Base-by-base conservation (phyloP, 495 filamentous ascomycete species). In the Aspergillus diversus region DNA sequence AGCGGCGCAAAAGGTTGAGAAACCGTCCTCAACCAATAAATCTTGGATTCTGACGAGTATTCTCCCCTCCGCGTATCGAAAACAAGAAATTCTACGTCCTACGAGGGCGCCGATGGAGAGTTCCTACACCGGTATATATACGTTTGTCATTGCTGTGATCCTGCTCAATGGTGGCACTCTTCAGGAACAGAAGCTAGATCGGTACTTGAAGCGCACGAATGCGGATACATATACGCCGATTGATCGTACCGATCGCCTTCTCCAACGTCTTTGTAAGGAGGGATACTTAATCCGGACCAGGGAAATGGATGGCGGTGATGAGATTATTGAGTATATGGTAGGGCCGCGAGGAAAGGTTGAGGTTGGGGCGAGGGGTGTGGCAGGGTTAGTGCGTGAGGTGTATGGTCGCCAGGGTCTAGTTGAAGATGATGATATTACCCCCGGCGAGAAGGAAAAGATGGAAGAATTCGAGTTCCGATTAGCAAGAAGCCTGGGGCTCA, bases 281-380 rank as follows among this genome's bases (percentile, higher is more conserved):
- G 91, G 91, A 0, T 99, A 98, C 69, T 75, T 99, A 2, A 79
- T 90, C 32, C 90, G 85, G 60, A 81, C 87, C n/a, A 82, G 84
- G 52, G 90, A 93, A 56, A 78, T 80, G 70, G 84, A 84, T 37
- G 78, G 81, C 1, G 89, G 87, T n/a, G 90, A 93, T 21, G 92
- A 96, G 60, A 73, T 82, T 5, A 82, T 91, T 9, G 90, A 89
- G 55, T 97, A 87, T 78, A 84, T 89, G 61, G 83, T 96, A 32
- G 93, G 92, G 4, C 89, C 91, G 34, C 81, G 95, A 37, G 95
- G 92, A 13, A 97, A 91, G 76, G 79, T 91, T 12, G 95, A 99
- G 71, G 88, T 99, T 35, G 89, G 88, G 3, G 84, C 85, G 57
- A 80, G 84, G 34, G 90, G 87, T 13, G 88, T 96, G 34, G 84